A percentile compares a stretch with the other conserved stretches of the same genome.
These are phyloP conservation scores for Lipomyces sp. DNA, from an alignment of 805 yeast species.

Conservation along the genomic window DNA sequence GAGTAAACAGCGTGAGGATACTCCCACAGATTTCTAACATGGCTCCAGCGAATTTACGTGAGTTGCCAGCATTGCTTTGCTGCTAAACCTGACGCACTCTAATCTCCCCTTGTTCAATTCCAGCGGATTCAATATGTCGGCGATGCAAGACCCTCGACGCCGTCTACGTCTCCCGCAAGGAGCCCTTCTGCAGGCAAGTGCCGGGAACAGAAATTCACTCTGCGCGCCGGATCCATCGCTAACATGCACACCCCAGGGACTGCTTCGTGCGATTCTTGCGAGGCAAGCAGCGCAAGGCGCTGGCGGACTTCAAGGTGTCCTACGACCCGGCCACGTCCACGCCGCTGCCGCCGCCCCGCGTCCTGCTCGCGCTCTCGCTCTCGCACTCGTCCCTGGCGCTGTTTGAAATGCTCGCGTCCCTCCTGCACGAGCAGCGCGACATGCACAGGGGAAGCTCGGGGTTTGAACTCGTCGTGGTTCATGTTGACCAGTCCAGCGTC, in stretches of 20 bases:
- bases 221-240: neutral
- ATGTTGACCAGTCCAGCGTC: conserved; percentile 6
- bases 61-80: too few species aligned
- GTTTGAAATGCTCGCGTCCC: conserved; percentile 60
- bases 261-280: conserved; percentile 74
- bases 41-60: too few species aligned
- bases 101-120: neutral
- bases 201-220: neutral
- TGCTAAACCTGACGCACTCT: neutral
- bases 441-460: conserved; percentile 67
- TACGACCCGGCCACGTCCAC: conserved; percentile 48
- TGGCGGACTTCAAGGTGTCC: conserved; percentile 75
- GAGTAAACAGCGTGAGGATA: too few species aligned
- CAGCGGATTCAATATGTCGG: conserved; percentile 38
- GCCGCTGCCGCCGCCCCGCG: conserved; percentile 46
- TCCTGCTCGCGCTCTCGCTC: conserved; percentile 19
- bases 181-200: conserved; percentile 52
- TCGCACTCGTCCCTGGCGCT: conserved; percentile 51
- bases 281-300: conserved; percentile 75
- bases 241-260: conserved; percentile 9
- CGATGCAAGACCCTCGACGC: conserved; percentile 50
- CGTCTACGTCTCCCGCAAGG: conserved; percentile 55
- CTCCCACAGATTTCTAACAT: too few species aligned
- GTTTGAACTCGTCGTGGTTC: conserved; percentile 48
- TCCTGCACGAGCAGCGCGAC: conserved; percentile 59